Conservation (phyloP, 495 filamentous ascomycete species). For the Trichoderma erinaceum region DNA sequence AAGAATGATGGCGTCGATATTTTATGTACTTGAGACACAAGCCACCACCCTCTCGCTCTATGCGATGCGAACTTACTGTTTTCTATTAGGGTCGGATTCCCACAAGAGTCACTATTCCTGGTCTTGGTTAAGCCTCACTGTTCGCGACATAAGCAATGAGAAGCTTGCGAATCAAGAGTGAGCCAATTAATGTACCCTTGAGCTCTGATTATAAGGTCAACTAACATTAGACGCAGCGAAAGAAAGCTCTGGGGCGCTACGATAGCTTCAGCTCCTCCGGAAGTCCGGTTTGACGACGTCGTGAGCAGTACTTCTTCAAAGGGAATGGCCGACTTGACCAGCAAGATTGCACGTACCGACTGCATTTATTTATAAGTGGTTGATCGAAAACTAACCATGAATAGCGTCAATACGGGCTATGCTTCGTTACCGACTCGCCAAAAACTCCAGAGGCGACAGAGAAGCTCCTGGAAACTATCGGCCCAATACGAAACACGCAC, state of each 20-base stretch:
- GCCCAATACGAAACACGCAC: conserved; percentile 78
- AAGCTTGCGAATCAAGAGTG: neutral
- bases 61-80: conserved; percentile 13
- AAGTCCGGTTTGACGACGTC: conserved; percentile 51
- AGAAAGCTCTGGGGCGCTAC: conserved; percentile 17
- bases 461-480: conserved; percentile 66
- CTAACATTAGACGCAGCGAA: conserved; percentile 10
- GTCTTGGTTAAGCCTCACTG: conserved; percentile 15
- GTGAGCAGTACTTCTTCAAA: conserved; percentile 39
- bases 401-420: conserved; percentile 56
- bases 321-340: conserved; percentile 31
- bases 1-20: conserved; percentile 33
- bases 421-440: conserved; percentile 62
- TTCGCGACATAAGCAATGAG: conserved; percentile 39
- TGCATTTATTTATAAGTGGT: neutral
- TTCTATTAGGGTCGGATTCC: conserved; percentile 31
- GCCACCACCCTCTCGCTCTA: neutral
- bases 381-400: conserved; percentile 18
- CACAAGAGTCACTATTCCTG: conserved; percentile 53
- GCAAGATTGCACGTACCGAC: conserved; percentile 29
- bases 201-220: conserved; percentile 29
- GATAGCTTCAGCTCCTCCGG: conserved; percentile 34
- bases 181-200: neutral
- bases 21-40: conserved; percentile 32
- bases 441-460: conserved; percentile 60